Evolutionary conservation across 169 alveolate genomes (phyloP), one percentile per base, ranked within the genome.

Genomic region (Eimeria brunetti): DNA sequence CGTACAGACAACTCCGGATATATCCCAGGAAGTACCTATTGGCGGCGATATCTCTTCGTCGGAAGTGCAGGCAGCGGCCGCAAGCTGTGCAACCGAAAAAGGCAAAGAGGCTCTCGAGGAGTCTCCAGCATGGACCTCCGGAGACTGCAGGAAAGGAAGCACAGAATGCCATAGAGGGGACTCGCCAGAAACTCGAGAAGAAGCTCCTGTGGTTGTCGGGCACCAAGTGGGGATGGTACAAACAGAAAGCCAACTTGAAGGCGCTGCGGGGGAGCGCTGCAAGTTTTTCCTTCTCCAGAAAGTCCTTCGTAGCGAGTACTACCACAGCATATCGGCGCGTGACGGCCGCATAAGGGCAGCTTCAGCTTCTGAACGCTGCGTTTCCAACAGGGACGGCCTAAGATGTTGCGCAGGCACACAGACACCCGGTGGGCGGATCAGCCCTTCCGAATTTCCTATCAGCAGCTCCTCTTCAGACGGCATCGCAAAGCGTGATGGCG

Each of bases 361-460:
- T 27, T 46, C 88, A 46, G 12, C 60, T 9, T 30, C 22, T 51
- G 69, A n/a, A n/a, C 73, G 51, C 30, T 51, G 27, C 46, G 9
- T 38, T 30, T 22, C 62, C 20, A 1, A 11, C 14, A 16, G 16
- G 75, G 91, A 60, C 2, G 11, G 80, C 91, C 27, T 60, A 33
- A 41, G 62, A 22, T 38, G 80, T n/a, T 84, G 91, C 56, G 22
- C 58, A 12, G 78, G 91, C 78, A 58, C 80, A 18, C 80, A 84
- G 41, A 56, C 80, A 38, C 80, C 91, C 22, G 60, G 30, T 33
- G 91, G 91, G 8, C 58, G 80, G 51, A 84, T 84, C 38, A 36
- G 38, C 30, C 91, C 91, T 27, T 46, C 58, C 11, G 60, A 84
- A n/a, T 18, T 58, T 18, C 56, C 56, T 38, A 84, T 38, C 44